phyloP scores from a whole-genome alignment of 768 basidiomycete genomes.

The Mycena capillaripes region DNA sequence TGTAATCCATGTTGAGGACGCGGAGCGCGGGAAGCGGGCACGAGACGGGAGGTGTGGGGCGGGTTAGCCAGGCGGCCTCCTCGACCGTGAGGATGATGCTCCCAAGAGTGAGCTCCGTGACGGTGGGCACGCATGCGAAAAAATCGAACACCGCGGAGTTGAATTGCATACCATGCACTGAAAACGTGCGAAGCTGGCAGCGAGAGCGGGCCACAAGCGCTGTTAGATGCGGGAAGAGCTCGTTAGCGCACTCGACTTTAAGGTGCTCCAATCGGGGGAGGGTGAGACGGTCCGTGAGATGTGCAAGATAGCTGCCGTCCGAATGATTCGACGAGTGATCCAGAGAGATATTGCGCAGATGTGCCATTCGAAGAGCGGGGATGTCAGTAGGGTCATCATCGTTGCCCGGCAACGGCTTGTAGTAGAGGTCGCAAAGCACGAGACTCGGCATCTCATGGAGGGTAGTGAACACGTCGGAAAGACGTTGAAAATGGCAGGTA shows the following conservation, averaged over 20 bases:
- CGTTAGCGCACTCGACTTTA: background rate
- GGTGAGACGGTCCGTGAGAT: background rate
- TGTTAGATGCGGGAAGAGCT: background rate
- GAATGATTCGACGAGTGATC: background rate
- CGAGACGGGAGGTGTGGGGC: background rate
- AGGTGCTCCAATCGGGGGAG: background rate
- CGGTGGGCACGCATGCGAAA: background rate
- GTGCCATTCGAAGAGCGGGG: background rate
- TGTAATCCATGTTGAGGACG: conserved; percentile 5
- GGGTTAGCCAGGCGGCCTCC: background rate
- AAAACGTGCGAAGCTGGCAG: background rate
- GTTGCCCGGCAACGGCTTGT: background rate
- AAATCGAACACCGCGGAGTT: background rate
- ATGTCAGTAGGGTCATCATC: background rate
- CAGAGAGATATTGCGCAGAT: background rate
- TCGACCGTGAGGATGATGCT: background rate
- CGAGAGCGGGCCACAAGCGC: background rate
- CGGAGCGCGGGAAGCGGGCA: conserved; percentile 5
- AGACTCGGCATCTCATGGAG: background rate
- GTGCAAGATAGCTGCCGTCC: background rate
- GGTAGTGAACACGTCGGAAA: background rate
- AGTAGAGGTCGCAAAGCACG: background rate
- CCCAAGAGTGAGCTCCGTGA: background rate
- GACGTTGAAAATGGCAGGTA: background rate
- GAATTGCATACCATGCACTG: background rate